Percentiles rank a stretch among this genome's conserved stretches.
These are phyloP conservation scores for Trichosporon asahii DNA, from an alignment of 1,284 basidiomycete genomes.

Conservation along the genomic window DNA sequence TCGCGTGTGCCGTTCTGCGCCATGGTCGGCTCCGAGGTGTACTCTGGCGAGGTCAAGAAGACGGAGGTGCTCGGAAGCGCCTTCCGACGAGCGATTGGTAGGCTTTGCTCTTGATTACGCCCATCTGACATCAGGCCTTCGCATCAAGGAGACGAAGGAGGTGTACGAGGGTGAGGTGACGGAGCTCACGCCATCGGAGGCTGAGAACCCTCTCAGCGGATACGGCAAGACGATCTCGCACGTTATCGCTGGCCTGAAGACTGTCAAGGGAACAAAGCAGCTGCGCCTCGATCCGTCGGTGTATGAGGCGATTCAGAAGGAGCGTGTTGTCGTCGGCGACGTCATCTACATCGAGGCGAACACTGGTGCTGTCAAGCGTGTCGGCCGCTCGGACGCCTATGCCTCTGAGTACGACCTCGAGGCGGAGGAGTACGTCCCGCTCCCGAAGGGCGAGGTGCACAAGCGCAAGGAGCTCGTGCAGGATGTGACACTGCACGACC, in stretches of 20 bases:
- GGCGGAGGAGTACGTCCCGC: slow-evolving; percentile 94
- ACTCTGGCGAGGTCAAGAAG: slow-evolving; percentile 96
- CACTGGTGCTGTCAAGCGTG: slow-evolving; percentile 95
- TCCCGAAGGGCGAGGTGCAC: slow-evolving; percentile 97
- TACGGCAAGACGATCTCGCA: slow-evolving; percentile 99
- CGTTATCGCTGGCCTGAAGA: slow-evolving; percentile 94
- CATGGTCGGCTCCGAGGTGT: slow-evolving; percentile 97
- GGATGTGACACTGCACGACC: slow-evolving; percentile 92
- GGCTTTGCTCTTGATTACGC: no score
- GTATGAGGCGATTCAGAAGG: slow-evolving; percentile 96
- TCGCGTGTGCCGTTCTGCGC: slow-evolving; percentile 95
- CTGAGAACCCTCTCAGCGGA: slow-evolving; percentile 90
- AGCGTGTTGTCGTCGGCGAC: slow-evolving; percentile 93
- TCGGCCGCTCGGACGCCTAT: slow-evolving; percentile 95
- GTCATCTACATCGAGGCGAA: slow-evolving; percentile 95
- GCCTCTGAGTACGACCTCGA: slow-evolving; percentile 98
- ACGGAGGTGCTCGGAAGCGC: slow-evolving; percentile 96
- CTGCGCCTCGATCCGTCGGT: slow-evolving; percentile 90
- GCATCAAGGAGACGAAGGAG: slow-evolving; percentile 98
- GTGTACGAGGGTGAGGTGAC: slow-evolving; percentile 99
- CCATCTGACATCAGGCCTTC: slow-evolving; percentile 62
- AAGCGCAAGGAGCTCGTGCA: slow-evolving; percentile 97
- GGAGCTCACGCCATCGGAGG: slow-evolving; percentile 90
- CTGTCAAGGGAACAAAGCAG: slow-evolving; percentile 97
- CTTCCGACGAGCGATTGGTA: slow-evolving; percentile 92